Conservation (phyloP, 2,329 filamentous ascomycete species). For the Didymella segeticola region DNA sequence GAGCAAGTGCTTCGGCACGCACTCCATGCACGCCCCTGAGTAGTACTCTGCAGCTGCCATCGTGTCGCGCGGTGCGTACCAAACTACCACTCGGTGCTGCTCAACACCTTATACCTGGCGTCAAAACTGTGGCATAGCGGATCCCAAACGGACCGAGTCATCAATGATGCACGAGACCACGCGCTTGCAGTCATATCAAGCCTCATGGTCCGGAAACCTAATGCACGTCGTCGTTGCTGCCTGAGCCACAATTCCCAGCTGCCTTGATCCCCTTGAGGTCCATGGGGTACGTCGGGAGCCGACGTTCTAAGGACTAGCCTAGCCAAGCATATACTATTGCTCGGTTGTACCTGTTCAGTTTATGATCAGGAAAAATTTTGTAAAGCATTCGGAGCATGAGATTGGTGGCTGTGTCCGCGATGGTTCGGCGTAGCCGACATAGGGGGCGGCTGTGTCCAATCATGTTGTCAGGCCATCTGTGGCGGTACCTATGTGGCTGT, state of each 20-base stretch:
- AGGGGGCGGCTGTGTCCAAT: not conserved
- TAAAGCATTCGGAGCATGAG: not conserved
- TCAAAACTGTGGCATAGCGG: not conserved
- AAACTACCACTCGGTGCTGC: not conserved
- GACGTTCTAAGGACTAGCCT: slow-evolving; percentile 6
- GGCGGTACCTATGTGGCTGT: slow-evolving; percentile 12
- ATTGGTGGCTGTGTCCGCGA: slow-evolving; percentile 10
- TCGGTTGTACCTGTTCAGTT: slow-evolving; percentile 2
- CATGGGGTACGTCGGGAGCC: slow-evolving; percentile 4
- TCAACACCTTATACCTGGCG: slow-evolving; percentile 11
- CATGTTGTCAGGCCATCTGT: not conserved
- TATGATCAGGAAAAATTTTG: not conserved
- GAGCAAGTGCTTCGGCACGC: slow-evolving; percentile 7
- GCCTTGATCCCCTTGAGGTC: slow-evolving; percentile 5
- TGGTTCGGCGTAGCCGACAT: slow-evolving; percentile 5
- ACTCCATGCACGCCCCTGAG: slow-evolving; percentile 6
- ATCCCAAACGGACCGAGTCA: slow-evolving; percentile 7
- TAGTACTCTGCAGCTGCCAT: slow-evolving; percentile 18
- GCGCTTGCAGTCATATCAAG: slow-evolving; percentile 13
- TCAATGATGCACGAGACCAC: not conserved
- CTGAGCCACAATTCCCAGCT: slow-evolving; percentile 15
- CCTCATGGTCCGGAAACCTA: slow-evolving; percentile 10
- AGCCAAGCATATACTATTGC: not conserved
- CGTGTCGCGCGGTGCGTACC: not conserved
- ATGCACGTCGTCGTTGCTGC: slow-evolving; percentile 17